Conservation (phyloP, 1,284 basidiomycete genomes). For the Rhodofomes roseus region DNA sequence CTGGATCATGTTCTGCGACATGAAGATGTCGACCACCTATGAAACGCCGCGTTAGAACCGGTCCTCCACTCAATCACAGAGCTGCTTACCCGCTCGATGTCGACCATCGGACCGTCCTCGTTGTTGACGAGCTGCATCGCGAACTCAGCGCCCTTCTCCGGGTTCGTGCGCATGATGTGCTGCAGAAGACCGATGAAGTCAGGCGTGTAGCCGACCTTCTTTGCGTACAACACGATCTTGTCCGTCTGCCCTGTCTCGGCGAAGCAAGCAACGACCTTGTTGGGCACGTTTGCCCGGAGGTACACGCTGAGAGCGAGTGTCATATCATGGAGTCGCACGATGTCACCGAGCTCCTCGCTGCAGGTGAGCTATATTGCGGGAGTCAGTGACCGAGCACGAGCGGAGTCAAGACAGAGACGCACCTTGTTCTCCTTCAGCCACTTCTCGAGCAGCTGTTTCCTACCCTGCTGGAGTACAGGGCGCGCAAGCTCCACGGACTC, state of each 20-base stretch:
- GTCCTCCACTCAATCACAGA: background rate
- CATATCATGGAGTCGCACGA: slow-evolving; percentile 95
- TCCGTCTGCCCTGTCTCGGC: slow-evolving; percentile 98
- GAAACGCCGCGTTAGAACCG: background rate
- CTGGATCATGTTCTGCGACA: slow-evolving; percentile 99
- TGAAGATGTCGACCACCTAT: slow-evolving; percentile 96
- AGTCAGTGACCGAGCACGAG: background rate
- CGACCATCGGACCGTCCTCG: slow-evolving; percentile 89
- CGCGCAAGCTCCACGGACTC: slow-evolving; percentile 96
- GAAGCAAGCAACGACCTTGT: slow-evolving; percentile 99
- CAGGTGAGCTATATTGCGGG: slow-evolving; percentile 78
- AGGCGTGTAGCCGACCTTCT: slow-evolving; percentile 94
- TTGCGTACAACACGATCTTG: slow-evolving; percentile 97
- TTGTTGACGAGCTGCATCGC: slow-evolving; percentile 95
- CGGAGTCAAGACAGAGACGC: slow-evolving; percentile 6
- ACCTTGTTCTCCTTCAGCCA: slow-evolving; percentile 99
- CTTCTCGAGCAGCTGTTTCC: slow-evolving; percentile 97
- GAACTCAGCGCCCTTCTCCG: slow-evolving; percentile 98
- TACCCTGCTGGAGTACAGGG: slow-evolving; percentile 94
- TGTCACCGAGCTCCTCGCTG: slow-evolving; percentile 97
- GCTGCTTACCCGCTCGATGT: slow-evolving; percentile 79
- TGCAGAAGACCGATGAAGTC: slow-evolving; percentile 96
- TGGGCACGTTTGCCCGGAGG: slow-evolving; percentile 95
- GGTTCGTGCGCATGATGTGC: slow-evolving; percentile 95
- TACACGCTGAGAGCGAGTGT: slow-evolving; percentile 99